Evolutionary conservation across 768 basidiomycete genomes (phyloP), one percentile per base, ranked within the genome.

Genomic region (Chalciporus pseudorubinellus): DNA sequence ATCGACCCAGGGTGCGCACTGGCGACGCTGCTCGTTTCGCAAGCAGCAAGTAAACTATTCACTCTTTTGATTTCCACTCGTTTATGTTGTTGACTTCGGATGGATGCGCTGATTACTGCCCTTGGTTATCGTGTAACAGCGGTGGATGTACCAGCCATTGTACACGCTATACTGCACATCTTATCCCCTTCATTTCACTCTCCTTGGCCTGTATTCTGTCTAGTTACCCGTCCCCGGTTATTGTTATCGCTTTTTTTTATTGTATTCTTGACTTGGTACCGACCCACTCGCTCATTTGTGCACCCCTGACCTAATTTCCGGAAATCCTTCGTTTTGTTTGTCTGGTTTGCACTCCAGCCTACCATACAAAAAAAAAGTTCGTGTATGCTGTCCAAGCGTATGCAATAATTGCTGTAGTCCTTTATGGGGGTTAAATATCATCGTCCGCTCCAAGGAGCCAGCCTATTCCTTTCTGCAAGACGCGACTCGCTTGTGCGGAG

Each of bases 361-460:
- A 58, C 33, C 49, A 51, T 61, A 63, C 39, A 51, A 50, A 36
- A 49, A 19, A 51, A 50, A 36, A 49, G 21, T 31, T 28, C 42
- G 46, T 52, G 54, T 58, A 55, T 60, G 55, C 53, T 53, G 44
- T 53, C 18, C 31, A 28, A 13, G 45, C 39, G 52, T 47, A 53
- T 55, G 53, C 58, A 60, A 57, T 55, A 48, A 39, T 36, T 41
- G 47, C 16, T 39, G 39, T 46, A 50, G 21, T 44, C 48, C 36
- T n/a, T 28, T 21, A n/a, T 16, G 40, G 19, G 24, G 21, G 24
- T 53, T 28, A 58, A 36, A 33, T 46, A 38, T 56, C 56, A 24
- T 84, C 86, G 53, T 94, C 93, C 12, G 84, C 89, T 38, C 95
- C 95, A 51, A 98, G 84, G 24, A 98, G 75, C 95, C 95, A 98